Evolutionary conservation across 78 protist genomes (phyloP).

Genomic region (Emiliania huxleyi): DNA sequence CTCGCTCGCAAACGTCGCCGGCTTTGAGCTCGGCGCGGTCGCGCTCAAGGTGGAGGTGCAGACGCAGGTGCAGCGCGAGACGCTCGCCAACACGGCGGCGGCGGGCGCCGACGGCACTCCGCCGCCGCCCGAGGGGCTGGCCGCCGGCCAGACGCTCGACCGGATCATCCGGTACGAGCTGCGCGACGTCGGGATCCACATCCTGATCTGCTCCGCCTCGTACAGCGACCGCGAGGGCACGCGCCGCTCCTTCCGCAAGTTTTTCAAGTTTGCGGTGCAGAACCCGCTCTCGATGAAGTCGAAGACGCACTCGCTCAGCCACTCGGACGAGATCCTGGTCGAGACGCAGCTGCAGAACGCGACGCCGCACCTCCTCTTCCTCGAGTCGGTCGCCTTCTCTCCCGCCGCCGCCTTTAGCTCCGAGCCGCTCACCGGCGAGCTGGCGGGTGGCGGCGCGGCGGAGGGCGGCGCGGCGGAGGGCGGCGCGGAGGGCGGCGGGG

Average conservation of each 20-base stretch:
- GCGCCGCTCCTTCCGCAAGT: not conserved
- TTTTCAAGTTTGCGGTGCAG: conserved; percentile 7
- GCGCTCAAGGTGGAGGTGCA: conserved; percentile 16
- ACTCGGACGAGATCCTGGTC: not conserved
- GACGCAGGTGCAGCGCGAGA: not conserved
- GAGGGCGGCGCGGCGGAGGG: not conserved
- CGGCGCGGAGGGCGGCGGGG: not conserved
- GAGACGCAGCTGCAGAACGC: conserved; percentile 19
- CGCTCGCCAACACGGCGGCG: not conserved
- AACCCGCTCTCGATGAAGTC: conserved; percentile 5
- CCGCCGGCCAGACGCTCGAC: not conserved
- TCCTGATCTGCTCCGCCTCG: not conserved
- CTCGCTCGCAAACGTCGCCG: not conserved
- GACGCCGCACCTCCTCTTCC: not conserved
- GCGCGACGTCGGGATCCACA: not conserved
- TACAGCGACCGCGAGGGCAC: not conserved
- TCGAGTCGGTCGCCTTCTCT: not conserved
- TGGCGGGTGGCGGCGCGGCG: not conserved
- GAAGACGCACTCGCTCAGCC: not conserved
- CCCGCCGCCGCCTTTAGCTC: not conserved
- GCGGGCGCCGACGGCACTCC: not conserved
- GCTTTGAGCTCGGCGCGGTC: not conserved
- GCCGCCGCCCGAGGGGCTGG: not conserved
- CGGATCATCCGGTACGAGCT: not conserved
- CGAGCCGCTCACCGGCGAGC: not conserved